Conservation (phyloP, 2,329 filamentous ascomycete genomes). For the Fusarium tuaranense region DNA sequence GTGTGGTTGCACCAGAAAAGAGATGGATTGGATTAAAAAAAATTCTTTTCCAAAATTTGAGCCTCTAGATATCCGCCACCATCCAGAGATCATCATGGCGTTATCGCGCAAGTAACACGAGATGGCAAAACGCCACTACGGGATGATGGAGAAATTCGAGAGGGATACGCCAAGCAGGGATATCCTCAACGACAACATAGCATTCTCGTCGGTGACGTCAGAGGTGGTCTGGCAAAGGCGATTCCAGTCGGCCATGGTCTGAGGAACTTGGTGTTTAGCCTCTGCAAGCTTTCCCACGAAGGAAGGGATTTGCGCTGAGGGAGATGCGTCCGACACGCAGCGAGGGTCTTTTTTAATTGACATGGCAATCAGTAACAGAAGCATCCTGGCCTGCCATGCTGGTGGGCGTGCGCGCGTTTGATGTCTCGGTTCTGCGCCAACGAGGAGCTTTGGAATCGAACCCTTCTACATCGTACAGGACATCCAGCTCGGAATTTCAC, state of each 20-base stretch:
- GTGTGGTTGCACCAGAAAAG: slow-evolving; percentile 13
- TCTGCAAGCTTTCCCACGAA: slow-evolving; percentile 19
- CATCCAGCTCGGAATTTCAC: neutral
- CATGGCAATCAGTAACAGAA: neutral
- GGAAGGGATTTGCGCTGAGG: slow-evolving; percentile 28
- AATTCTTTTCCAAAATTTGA: slow-evolving; percentile 1
- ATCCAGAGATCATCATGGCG: slow-evolving; percentile 10
- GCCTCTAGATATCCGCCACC: slow-evolving; percentile 11
- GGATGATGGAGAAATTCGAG: slow-evolving; percentile 6
- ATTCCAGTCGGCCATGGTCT: slow-evolving; percentile 8
- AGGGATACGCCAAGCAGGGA: slow-evolving; percentile 16
- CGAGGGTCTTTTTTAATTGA: neutral
- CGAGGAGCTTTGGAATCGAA: too few species aligned
- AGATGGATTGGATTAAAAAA: slow-evolving; percentile 8
- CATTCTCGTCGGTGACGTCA: slow-evolving; percentile 40
- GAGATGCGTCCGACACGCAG: slow-evolving; percentile 5
- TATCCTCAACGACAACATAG: slow-evolving; percentile 10
- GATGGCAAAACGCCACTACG: slow-evolving; percentile 15
- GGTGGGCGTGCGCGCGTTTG: slow-evolving; percentile 26
- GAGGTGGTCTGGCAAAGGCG: slow-evolving; percentile 12
- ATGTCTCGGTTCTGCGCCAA: slow-evolving; percentile 28
- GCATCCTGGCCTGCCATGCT: slow-evolving; percentile 16
- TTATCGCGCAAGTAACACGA: slow-evolving; percentile 13
- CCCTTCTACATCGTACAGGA: too few species aligned
- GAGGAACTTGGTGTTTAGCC: slow-evolving; percentile 18